These are phyloP conservation scores for Kodamaea nitidulidarum DNA, from an alignment of 805 yeast species.

Conservation along the genomic window DNA sequence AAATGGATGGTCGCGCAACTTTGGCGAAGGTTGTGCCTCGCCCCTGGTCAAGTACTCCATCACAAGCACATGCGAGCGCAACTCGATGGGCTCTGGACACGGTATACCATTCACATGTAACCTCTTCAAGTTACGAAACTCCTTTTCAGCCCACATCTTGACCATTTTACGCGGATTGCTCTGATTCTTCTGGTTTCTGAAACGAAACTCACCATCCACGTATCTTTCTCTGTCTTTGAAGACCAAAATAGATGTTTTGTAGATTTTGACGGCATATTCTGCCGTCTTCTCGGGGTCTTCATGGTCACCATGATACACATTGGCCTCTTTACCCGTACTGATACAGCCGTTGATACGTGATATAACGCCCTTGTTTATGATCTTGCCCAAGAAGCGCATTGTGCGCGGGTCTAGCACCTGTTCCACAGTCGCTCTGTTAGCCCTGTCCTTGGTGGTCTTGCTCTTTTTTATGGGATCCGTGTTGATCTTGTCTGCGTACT, in stretches of 20 bases:
- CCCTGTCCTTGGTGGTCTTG: slow-evolving; percentile 68
- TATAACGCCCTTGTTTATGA: slow-evolving; percentile 79
- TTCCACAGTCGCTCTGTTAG: slow-evolving; percentile 95
- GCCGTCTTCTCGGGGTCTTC: slow-evolving; percentile 45
- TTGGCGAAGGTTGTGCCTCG: slow-evolving; percentile 87
- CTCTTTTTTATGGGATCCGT: slow-evolving; percentile 56
- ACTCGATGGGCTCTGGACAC: slow-evolving; percentile 89
- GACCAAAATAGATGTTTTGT: slow-evolving; percentile 93
- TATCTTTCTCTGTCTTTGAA: slow-evolving; percentile 95
- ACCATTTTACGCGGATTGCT: slow-evolving; percentile 97
- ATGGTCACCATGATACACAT: slow-evolving; percentile 72
- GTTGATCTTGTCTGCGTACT: slow-evolving; percentile 61
- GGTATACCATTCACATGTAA: slow-evolving; percentile 75
- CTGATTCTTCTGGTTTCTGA: slow-evolving; percentile 76
- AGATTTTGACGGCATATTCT: slow-evolving; percentile 87
- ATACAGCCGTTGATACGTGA: slow-evolving; percentile 89
- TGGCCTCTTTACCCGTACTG: slow-evolving; percentile 98
- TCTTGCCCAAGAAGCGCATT: slow-evolving; percentile 70
- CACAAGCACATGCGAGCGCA: slow-evolving; percentile 84
- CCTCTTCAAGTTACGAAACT: slow-evolving; percentile 87
- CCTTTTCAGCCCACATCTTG: slow-evolving; percentile 97
- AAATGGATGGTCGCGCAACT: slow-evolving; percentile 78
- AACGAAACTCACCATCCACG: slow-evolving; percentile 93
- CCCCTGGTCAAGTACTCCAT: slow-evolving; percentile 87
- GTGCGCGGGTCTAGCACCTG: slow-evolving; percentile 96